A percentile compares a stretch with the other conserved stretches of the same genome.
Conservation (phyloP, 257 asterid genomes). For the Knoxia roxburghii region DNA sequence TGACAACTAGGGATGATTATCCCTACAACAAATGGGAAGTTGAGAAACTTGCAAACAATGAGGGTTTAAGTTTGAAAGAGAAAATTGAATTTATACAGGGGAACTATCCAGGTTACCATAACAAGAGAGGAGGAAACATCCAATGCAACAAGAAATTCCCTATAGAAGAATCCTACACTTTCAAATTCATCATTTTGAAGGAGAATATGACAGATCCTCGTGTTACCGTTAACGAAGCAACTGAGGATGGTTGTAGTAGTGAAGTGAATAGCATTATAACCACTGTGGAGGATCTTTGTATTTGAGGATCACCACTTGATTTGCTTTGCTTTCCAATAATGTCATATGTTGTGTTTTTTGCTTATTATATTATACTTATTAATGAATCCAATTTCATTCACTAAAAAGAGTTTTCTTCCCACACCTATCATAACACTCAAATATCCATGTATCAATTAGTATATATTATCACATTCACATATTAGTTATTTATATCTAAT, state of each 20-base stretch:
- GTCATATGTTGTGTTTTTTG: too few relatives aligned
- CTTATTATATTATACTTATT: too few relatives aligned
- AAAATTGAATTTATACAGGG: conserved; percentile 5
- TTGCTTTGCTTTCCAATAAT: too few relatives aligned
- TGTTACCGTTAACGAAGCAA: not conserved
- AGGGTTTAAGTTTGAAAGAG: conserved; percentile 4
- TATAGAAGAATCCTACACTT: not conserved
- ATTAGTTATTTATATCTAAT: too few relatives aligned
- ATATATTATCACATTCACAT: too few relatives aligned
- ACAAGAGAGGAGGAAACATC: conserved; percentile 14
- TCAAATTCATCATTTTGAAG: conserved; percentile 1
- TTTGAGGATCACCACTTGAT: not conserved
- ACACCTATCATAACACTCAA: too few relatives aligned
- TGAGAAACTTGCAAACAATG: not conserved
- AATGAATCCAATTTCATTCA: too few relatives aligned
- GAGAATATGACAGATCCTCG: not conserved
- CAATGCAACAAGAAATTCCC: conserved; percentile 10
- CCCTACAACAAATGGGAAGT: conserved; percentile 14
- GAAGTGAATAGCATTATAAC: not conserved
- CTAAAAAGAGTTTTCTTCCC: too few relatives aligned
- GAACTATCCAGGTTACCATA: conserved; percentile 21
- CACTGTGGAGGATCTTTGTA: conserved; percentile 5
- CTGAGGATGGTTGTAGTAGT: not conserved
- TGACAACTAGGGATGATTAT: conserved; percentile 7
- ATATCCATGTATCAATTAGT: too few relatives aligned